These are phyloP conservation scores for Stenocarpella maydis DNA, from an alignment of 2,329 filamentous ascomycete species.

Conservation along the genomic window DNA sequence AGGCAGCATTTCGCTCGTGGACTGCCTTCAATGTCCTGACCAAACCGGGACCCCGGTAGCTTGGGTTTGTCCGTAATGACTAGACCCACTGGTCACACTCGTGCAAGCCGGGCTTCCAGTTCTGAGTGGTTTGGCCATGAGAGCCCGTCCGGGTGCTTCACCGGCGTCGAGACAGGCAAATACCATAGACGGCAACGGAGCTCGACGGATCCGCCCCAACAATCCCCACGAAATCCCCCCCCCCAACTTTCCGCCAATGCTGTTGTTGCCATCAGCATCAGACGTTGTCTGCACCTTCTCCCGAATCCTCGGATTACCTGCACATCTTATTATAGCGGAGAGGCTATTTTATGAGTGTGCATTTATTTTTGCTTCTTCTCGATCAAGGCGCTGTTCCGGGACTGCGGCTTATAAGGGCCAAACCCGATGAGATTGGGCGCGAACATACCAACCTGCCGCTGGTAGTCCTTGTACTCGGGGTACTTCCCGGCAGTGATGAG, in stretches of 20 bases:
- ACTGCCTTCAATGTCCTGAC: not conserved
- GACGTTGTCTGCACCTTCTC: not conserved
- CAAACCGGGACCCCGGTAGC: not conserved
- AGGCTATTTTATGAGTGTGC: constrained; percentile 35
- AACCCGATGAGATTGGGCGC: constrained; percentile 64
- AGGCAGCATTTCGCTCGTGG: not conserved
- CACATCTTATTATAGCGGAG: not conserved
- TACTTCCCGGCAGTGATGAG: constrained; percentile 83
- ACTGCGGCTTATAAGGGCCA: constrained; percentile 51
- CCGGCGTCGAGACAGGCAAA: not conserved
- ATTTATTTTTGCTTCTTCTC: constrained; percentile 55
- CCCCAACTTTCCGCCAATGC: no score
- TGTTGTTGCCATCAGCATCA: not conserved
- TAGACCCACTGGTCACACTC: not conserved
- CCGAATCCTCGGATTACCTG: not conserved
- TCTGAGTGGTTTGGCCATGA: not conserved
- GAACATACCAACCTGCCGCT: constrained; percentile 83
- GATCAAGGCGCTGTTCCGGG: constrained; percentile 57
- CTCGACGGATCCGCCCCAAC: not conserved
- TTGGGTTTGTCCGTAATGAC: not conserved
- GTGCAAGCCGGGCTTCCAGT: not conserved
- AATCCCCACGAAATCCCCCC: not conserved
- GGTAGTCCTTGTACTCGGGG: constrained; percentile 85
- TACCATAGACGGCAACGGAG: not conserved
- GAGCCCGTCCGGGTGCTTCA: not conserved